phyloP scores from a whole-genome alignment of 257 asterid genomes.

The Ballota nigra region DNA sequence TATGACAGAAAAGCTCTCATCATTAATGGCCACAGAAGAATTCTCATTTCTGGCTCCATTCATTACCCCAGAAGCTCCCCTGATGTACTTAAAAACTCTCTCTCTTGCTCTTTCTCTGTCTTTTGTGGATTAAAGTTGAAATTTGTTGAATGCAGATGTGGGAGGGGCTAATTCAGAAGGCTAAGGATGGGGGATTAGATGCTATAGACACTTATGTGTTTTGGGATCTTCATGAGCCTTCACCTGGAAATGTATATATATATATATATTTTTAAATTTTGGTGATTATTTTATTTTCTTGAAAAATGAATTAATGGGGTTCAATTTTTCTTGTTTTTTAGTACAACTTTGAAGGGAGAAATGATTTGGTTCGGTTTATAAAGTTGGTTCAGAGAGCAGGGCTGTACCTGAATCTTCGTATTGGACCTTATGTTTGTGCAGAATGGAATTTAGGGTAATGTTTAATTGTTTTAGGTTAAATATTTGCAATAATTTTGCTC shows the following conservation, averaged over 20 bases:
- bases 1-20: conserved; percentile 71
- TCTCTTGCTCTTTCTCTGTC: background rate
- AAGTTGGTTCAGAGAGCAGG: conserved; percentile 88
- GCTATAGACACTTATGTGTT: conserved; percentile 89
- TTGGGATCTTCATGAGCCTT: conserved; percentile 91
- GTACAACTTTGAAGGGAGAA: conserved; percentile 83
- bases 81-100: conserved; percentile 41
- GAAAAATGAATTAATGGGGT: conserved; percentile 2
- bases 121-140: background rate
- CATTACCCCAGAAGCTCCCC: conserved; percentile 97
- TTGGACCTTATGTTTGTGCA: conserved; percentile 98
- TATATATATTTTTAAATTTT: background rate
- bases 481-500: background rate
- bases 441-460: conserved; percentile 97
- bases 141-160: conserved; percentile 77
- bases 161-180: conserved; percentile 91
- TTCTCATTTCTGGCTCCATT: conserved; percentile 86
- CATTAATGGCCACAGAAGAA: conserved; percentile 78
- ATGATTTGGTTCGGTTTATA: conserved; percentile 73
- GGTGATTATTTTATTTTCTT: background rate
- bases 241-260: conserved; percentile 70
- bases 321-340: conserved; percentile 32
- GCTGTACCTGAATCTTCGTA: conserved; percentile 73
- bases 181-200: conserved; percentile 92
- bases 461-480: background rate